These are phyloP conservation scores for Rhodotorula kratochvilovae DNA, from an alignment of 768 basidiomycete genomes.

Conservation along the genomic window DNA sequence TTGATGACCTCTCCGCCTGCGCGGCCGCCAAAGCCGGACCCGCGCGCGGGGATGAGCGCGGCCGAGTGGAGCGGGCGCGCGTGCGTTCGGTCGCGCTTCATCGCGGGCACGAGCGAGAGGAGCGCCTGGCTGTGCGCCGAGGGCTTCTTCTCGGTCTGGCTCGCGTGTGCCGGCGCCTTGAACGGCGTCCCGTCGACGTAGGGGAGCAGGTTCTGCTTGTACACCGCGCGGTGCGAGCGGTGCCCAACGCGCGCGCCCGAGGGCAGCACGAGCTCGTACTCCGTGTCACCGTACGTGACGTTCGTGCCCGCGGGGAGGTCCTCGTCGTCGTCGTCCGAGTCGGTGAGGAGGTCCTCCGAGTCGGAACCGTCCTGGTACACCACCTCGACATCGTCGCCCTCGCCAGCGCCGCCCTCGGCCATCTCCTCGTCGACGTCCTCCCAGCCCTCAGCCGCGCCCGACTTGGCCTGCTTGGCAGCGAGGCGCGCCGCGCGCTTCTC, in stretches of 20 bases:
- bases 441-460: conserved; percentile 44
- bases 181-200: conserved; percentile 37
- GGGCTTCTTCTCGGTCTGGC: conserved; percentile 26
- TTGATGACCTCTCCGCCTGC: conserved; percentile 72
- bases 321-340: conserved; percentile 45
- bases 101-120: conserved; percentile 33
- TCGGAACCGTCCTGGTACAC: conserved; percentile 51
- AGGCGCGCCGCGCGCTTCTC: conserved; percentile 43
- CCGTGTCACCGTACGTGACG: conserved; percentile 71
- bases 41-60: conserved; percentile 68
- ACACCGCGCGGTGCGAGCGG: conserved; percentile 76
- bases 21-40: conserved; percentile 70
- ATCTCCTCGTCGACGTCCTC: conserved; percentile 45
- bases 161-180: conserved; percentile 43
- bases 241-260: conserved; percentile 91
- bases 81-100: conserved; percentile 38
- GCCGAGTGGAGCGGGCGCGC: conserved; percentile 54
- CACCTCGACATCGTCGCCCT: conserved; percentile 43
- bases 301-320: conserved; percentile 47
- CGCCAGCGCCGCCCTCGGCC: conserved; percentile 46
- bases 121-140: conserved; percentile 48
- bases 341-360: conserved; percentile 40
- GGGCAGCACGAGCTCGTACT: conserved; percentile 83
- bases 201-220: conserved; percentile 61
- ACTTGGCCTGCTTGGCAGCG: conserved; percentile 49